Percentiles rank a stretch among this genome's conserved stretches.
Conservation (phyloP, 2,329 filamentous ascomycete species). For the Epichloe typhina region DNA sequence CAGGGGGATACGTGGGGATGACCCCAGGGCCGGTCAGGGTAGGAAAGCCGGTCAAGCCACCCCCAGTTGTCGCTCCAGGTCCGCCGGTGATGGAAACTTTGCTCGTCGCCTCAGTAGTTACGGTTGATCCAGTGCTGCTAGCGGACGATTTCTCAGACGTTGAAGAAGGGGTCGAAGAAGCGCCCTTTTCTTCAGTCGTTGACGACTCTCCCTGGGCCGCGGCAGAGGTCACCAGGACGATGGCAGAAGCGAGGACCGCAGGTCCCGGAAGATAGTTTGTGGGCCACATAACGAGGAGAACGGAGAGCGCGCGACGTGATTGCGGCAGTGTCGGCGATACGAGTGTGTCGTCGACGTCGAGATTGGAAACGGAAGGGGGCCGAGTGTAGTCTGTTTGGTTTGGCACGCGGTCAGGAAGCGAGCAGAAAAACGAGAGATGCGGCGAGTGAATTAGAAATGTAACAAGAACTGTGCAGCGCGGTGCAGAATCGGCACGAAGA, state of each 20-base stretch:
- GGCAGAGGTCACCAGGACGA: constrained; percentile 17
- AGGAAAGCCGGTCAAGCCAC: constrained; percentile 23
- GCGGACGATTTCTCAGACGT: constrained; percentile 8
- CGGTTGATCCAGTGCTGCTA: constrained; percentile 8
- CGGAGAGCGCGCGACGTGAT: not conserved
- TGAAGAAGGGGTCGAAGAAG: constrained; percentile 1
- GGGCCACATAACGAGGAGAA: constrained; percentile 13
- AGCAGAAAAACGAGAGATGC: not conserved
- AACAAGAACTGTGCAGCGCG: not conserved
- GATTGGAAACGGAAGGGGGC: not conserved
- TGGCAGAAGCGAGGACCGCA: constrained; percentile 15
- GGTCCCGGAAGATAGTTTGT: constrained; percentile 14
- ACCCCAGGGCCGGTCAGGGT: constrained; percentile 26
- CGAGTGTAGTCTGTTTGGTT: not conserved
- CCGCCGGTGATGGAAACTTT: constrained; percentile 11
- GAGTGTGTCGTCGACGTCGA: not conserved
- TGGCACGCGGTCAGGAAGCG: not conserved
- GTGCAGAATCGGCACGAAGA: not conserved
- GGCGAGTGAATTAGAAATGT: not conserved
- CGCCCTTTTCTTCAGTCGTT: constrained; percentile 5
- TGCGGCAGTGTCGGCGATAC: not conserved
- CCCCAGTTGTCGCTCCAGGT: constrained; percentile 9
- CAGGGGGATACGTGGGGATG: constrained; percentile 50
- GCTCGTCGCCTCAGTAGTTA: constrained; percentile 6
- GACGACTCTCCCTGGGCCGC: constrained; percentile 17